Evolutionary conservation across 2,329 filamentous ascomycete species (phyloP).

Genomic region (Nemania abortiva): DNA sequence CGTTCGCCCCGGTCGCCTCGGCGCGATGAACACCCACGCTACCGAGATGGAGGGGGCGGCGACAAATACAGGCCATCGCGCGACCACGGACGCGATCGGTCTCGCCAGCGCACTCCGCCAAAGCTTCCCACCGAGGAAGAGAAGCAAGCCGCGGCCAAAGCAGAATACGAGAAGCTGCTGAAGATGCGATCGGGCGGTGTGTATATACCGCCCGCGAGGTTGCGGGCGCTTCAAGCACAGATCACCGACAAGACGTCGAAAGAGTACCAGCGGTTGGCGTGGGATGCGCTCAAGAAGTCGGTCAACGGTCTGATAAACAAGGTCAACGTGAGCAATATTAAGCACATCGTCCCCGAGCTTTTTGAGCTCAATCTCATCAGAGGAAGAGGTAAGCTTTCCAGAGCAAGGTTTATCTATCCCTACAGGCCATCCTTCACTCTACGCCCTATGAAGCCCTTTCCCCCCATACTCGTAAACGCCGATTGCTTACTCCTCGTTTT

Average conservation of each 20-base stretch:
- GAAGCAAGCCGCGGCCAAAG: slow-evolving; percentile 88
- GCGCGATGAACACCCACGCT: slow-evolving; percentile 49
- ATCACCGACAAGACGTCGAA: slow-evolving; percentile 97
- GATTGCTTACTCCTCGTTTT: slow-evolving; percentile 20
- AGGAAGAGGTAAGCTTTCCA: slow-evolving; percentile 72
- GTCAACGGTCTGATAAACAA: slow-evolving; percentile 99
- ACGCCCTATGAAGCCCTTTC: neutral
- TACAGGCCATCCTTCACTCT: neutral
- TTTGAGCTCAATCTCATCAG: slow-evolving; percentile 95
- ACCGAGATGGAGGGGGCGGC: slow-evolving; percentile 51
- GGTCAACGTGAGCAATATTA: slow-evolving; percentile 98
- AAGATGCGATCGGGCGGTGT: slow-evolving; percentile 95
- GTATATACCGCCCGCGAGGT: slow-evolving; percentile 92
- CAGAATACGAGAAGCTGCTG: slow-evolving; percentile 92
- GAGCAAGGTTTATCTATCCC: neutral
- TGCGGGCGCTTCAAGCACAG: slow-evolving; percentile 92
- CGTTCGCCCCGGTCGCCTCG: slow-evolving; percentile 53
- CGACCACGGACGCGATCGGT: slow-evolving; percentile 42
- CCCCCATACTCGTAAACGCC: neutral
- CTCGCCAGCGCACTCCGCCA: slow-evolving; percentile 47
- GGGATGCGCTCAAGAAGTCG: slow-evolving; percentile 98
- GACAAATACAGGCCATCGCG: slow-evolving; percentile 64
- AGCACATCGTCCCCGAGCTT: slow-evolving; percentile 94
- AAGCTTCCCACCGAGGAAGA: slow-evolving; percentile 75
- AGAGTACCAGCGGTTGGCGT: slow-evolving; percentile 98